phyloP scores from a whole-genome alignment of 768 basidiomycete species.

The Termitomyces bulborhizus region DNA sequence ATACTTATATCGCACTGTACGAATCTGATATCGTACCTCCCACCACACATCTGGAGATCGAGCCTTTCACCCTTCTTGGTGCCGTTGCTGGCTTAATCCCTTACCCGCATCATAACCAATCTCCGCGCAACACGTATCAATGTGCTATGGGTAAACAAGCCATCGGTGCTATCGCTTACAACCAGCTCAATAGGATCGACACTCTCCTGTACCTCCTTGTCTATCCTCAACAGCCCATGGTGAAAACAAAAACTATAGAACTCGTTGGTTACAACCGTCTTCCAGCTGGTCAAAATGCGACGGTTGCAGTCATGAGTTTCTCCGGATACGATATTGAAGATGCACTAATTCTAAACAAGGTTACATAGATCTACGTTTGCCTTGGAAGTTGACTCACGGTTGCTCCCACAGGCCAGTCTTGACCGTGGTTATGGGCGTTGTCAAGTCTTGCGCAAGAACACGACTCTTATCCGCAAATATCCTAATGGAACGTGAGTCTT shows the following conservation, averaged over 20 bases:
- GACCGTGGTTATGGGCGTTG: constrained; percentile 98
- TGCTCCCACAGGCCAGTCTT: constrained; percentile 65
- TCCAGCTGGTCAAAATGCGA: constrained; percentile 98
- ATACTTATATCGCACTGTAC: constrained; percentile 92
- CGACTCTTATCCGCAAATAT: constrained; percentile 91
- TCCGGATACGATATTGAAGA: constrained; percentile 99
- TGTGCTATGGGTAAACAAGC: constrained; percentile 99
- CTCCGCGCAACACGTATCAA: constrained; percentile 98
- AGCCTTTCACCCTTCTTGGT: constrained; percentile 95
- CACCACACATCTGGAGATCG: constrained; percentile 96
- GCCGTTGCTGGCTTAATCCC: constrained; percentile 98
- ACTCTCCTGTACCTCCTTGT: constrained; percentile 96
- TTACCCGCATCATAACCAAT: constrained; percentile 99
- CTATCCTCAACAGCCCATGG: constrained; percentile 99
- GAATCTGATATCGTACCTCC: constrained; percentile 75
- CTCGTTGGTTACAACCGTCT: constrained; percentile 93
- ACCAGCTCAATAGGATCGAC: constrained; percentile 96
- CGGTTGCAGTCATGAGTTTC: constrained; percentile 98
- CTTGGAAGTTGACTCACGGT: constrained; percentile 8
- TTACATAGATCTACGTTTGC: constrained; percentile 18
- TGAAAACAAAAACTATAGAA: constrained; percentile 98
- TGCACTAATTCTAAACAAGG: constrained; percentile 93
- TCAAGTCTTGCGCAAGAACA: constrained; percentile 95
- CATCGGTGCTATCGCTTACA: constrained; percentile 97
- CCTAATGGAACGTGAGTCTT: constrained; percentile 89